Evolutionary conservation across 2,329 filamentous ascomycete species (phyloP).

Genomic region (Aspergillus floridensis): DNA sequence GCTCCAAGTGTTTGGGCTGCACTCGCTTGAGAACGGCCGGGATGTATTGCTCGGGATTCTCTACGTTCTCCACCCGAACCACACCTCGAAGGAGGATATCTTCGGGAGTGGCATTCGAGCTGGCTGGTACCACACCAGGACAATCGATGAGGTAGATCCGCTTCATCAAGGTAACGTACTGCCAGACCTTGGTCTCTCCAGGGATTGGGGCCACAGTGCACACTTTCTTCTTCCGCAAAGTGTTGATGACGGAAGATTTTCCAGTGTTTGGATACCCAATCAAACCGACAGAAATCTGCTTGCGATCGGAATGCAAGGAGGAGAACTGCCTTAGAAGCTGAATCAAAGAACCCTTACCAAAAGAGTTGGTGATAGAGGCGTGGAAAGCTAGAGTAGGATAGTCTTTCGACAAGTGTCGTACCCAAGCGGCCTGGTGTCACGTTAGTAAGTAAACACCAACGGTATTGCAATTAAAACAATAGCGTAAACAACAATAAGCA

Average conservation of each 20-base stretch:
- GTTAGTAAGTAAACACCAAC: slow-evolving; percentile 32
- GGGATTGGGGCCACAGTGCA: slow-evolving; percentile 92
- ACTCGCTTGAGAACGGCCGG: slow-evolving; percentile 75
- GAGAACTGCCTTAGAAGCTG: slow-evolving; percentile 91
- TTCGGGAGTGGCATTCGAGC: slow-evolving; percentile 75
- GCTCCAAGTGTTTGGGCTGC: slow-evolving; percentile 82
- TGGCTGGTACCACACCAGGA: slow-evolving; percentile 91
- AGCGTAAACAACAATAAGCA: slow-evolving; percentile 24
- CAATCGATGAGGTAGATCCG: slow-evolving; percentile 94
- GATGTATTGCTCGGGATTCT: slow-evolving; percentile 95
- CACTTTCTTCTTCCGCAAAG: slow-evolving; percentile 88
- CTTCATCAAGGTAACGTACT: slow-evolving; percentile 95
- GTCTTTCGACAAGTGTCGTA: slow-evolving; percentile 80
- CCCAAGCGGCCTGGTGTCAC: slow-evolving; percentile 77
- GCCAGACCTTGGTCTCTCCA: slow-evolving; percentile 97
- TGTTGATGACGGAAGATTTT: slow-evolving; percentile 97
- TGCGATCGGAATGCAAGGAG: slow-evolving; percentile 80
- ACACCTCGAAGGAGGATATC: slow-evolving; percentile 89
- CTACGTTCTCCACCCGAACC: slow-evolving; percentile 91
- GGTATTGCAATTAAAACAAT: slow-evolving; percentile 1
- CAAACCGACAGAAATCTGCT: slow-evolving; percentile 90
- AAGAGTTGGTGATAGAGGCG: slow-evolving; percentile 90
- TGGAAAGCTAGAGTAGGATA: slow-evolving; percentile 94
- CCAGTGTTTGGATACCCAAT: slow-evolving; percentile 91
- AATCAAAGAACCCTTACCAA: slow-evolving; percentile 93